These are phyloP conservation scores for Penicillium odoratum DNA, from an alignment of 495 filamentous ascomycete genomes.

Conservation along the genomic window DNA sequence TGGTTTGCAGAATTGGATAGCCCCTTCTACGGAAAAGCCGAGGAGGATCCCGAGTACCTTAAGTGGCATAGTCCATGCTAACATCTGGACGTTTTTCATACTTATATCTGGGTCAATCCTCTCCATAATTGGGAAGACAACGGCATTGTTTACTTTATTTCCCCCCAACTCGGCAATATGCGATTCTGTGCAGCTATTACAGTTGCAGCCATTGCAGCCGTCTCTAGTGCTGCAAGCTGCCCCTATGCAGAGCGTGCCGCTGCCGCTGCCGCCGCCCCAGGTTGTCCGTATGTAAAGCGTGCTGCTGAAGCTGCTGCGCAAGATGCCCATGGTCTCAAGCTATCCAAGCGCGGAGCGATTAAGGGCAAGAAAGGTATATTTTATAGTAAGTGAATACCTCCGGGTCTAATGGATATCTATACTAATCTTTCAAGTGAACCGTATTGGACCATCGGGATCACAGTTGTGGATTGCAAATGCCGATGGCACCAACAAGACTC, in stretches of 20 bases:
- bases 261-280: not conserved
- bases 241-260: conserved; percentile 7
- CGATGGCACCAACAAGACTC: conserved; percentile 26
- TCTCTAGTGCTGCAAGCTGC: conserved; percentile 7
- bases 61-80: not conserved
- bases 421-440: conserved; percentile 16
- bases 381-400: not conserved
- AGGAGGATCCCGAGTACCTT: not conserved
- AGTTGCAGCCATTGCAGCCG: conserved; percentile 4
- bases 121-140: not conserved
- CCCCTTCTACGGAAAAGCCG: not conserved
- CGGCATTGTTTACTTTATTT: not conserved
- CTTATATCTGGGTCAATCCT: conserved; percentile 1
- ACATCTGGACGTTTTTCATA: not conserved
- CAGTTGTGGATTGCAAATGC: conserved; percentile 29
- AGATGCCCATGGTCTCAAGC: not conserved
- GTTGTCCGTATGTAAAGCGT: conserved; percentile 7
- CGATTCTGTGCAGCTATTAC: conserved; percentile 2
- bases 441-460: conserved; percentile 28
- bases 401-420: not conserved
- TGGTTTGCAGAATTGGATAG: not conserved
- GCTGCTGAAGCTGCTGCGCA: conserved; percentile 1
- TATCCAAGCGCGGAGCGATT: not conserved
- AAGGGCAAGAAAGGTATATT: conserved; percentile 22
- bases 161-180: not conserved